Evolutionary conservation across 2,329 filamentous ascomycete species (phyloP).

Genomic region (Pestalotiopsis sp.): DNA sequence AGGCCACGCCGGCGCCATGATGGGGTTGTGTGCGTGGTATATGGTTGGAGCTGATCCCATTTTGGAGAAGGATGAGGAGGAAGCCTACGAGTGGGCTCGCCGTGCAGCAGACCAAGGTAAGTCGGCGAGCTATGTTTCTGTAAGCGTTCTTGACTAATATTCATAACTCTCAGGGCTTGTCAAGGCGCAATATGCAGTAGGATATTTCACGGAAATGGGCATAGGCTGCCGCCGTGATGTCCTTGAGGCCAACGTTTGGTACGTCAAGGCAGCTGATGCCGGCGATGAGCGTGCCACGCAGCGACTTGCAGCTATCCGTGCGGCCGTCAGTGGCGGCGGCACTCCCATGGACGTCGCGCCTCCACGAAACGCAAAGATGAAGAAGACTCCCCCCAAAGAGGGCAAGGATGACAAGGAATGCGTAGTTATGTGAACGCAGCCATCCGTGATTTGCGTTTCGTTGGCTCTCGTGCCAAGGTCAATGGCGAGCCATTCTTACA

Average conservation of each 20-base stretch:
- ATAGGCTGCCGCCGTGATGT: conserved; percentile 93
- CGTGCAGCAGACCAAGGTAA: conserved; percentile 84
- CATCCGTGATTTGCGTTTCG: neutral
- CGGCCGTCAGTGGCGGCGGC: conserved; percentile 67
- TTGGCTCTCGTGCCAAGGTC: too few relatives aligned
- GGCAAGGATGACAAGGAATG: conserved; percentile 58
- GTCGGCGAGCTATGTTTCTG: conserved; percentile 32
- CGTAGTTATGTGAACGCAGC: conserved; percentile 53
- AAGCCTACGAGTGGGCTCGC: conserved; percentile 95
- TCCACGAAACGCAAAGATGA: conserved; percentile 54
- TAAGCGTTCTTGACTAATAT: neutral
- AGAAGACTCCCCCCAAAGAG: conserved; percentile 43
- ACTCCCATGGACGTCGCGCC: conserved; percentile 60
- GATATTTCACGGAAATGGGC: conserved; percentile 98
- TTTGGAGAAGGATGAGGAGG: conserved; percentile 90
- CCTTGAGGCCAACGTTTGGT: conserved; percentile 98
- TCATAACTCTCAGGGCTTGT: conserved; percentile 53
- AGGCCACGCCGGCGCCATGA: conserved; percentile 88
- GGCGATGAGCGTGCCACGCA: conserved; percentile 90
- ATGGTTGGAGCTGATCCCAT: conserved; percentile 92
- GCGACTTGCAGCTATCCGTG: conserved; percentile 82
- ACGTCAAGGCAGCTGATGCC: conserved; percentile 90
- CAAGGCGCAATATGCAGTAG: conserved; percentile 90
- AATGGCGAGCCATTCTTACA: too few relatives aligned
- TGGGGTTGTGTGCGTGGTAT: conserved; percentile 98